Base-by-base conservation (phyloP, 306 rosid species). In the Parietaria judaica region DNA sequence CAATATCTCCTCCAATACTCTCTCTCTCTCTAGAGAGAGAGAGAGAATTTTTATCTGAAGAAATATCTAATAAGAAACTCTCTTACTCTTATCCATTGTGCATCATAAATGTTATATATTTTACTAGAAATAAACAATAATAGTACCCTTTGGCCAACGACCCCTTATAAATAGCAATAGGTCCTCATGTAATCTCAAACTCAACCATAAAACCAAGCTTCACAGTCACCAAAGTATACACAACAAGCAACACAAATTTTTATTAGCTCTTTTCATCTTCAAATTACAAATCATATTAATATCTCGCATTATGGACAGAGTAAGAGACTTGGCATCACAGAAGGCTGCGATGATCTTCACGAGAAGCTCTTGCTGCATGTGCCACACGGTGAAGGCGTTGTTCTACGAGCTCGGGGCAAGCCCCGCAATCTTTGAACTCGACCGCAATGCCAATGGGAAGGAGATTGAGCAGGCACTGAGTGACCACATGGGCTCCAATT, bases 321-420 rank as follows among this genome's bases (percentile, higher is more conserved):
- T 94, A 17, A 82, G 73, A 70, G 83, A 83, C 31, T 81, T 94
- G 84, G 94, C 99, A 69, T 78, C 97, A 68, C 84, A 86, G 87
- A 94, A 83, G 66, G 99, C 99, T 11, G 95, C 92, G 5, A 97
- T 94, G 72, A 86, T 94, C 74, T 94, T 94, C 60, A 83, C 97
- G 16, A 89, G 87, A 86, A 94, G 99, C 76, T 80, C 95, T 45
- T 94, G 97, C 65, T 94, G 76, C 84, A 89, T 94, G 85, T 84
- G 97, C 74, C 95, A 94, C 66, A 94, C 97, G 69, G 80, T 94
- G 54, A 85, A 86, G 80, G 76, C 86, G 58, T 94, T 89, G 3
- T 89, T 94, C 73, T 84, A 89, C 59, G 94, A 89, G 61, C 95
- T 88, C 36, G 99, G 99, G 8, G 99, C 97, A 11, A 94, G 95